Evolutionary conservation across 306 rosid species (phyloP), one percentile per base, ranked within the genome.

Genomic region (Lathyrus oleraceus): DNA sequence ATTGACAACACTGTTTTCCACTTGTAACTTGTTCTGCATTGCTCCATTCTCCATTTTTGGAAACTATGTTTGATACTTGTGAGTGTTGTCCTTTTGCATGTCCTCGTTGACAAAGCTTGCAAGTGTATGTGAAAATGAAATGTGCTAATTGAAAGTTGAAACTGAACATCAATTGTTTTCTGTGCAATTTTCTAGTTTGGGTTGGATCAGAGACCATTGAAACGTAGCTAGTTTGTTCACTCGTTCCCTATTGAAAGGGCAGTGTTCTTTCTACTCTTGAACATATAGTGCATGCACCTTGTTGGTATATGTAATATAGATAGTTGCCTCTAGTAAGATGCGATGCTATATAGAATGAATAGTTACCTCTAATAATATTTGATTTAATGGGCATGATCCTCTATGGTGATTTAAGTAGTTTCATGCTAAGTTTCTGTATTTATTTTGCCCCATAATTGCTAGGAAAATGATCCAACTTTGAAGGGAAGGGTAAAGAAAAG

Each of bases 381-480:
- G 35, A 69, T 52, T 66, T n/a, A 27, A 16, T 20, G 28, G 13
- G 61, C 27, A 16, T 11, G 17, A 2, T 71, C 25, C 3, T 60
- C 60, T 27, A n/a, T 13, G 12, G 60, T 64, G 6, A 60, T 56
- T 58, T 36, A 28, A 4, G 45, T 6, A 7, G 10, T 38, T 52
- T 61, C 52, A 40, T 61, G 45, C 45, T 67, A 51, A 43, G 64
- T 48, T 23, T 67, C 23, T 61, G 19, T 52, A 8, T 67, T 61
- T 70, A n/a, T 16, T 49, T 38, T 77, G 38, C 62, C 25, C 28
- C 32, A 12, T 43, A 3, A 71, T 61, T 69, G 48, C 40, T 80
- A 94, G 99, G 99, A 94, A 79, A 91, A 94, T 80, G 99, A 94
- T 89, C 99, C 99, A 4, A 94, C 97, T 13, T 81, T 94, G 72